A percentile compares a stretch with the other conserved stretches of the same genome.
Evolutionary conservation across 495 filamentous ascomycete species (phyloP).

Genomic region (Penicillium bovifimosum): DNA sequence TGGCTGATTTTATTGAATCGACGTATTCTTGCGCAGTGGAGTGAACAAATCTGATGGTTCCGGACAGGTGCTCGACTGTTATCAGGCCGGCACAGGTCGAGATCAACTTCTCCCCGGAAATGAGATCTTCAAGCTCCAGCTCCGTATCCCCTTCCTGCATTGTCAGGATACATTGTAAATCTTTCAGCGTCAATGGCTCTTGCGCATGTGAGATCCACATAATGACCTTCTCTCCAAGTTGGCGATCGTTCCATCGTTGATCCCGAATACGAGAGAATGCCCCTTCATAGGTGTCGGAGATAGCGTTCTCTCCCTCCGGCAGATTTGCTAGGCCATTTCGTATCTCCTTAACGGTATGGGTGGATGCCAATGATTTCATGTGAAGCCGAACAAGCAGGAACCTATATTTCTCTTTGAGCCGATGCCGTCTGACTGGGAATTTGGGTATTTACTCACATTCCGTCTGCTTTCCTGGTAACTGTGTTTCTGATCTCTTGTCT

Average conservation of each 20-base stretch:
- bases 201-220: slow-evolving; percentile 1
- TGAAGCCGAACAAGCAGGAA: slow-evolving; percentile 1
- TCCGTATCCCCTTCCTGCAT: neutral
- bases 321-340: neutral
- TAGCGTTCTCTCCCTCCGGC: slow-evolving; percentile 1
- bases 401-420: neutral
- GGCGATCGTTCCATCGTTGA: neutral
- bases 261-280: slow-evolving; percentile 1
- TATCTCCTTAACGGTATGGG: neutral
- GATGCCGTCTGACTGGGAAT: too few relatives aligned
- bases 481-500: slow-evolving; percentile 18
- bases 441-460: slow-evolving; percentile 26
- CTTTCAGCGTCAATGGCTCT: neutral
- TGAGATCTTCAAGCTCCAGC: neutral
- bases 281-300: neutral
- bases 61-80: neutral
- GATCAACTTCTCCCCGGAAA: neutral
- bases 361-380: neutral
- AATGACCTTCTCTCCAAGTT: slow-evolving; percentile 1
- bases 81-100: slow-evolving; percentile 1
- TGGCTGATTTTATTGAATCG: neutral
- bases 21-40: neutral
- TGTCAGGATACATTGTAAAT: neutral
- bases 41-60: neutral
- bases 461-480: slow-evolving; percentile 25